Conservation (phyloP, 2,329 filamentous ascomycete genomes). For the Sarocladium kiliense region DNA sequence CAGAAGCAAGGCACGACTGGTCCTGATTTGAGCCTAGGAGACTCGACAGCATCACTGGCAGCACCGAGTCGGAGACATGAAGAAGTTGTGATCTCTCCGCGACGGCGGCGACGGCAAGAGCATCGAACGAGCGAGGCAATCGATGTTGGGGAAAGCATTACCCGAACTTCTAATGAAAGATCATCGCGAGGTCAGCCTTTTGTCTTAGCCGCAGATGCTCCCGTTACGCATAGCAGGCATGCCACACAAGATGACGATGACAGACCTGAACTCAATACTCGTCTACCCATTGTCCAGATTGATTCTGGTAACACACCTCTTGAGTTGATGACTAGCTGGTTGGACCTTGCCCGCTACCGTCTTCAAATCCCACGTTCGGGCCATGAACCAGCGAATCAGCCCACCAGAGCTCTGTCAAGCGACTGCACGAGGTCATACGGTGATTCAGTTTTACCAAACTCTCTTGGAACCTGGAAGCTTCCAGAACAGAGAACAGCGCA, state of each 20-base stretch:
- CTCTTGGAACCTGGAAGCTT: background rate
- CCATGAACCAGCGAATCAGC: background rate
- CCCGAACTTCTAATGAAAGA: too few relatives aligned
- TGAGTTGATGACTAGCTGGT: background rate
- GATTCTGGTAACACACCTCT: background rate
- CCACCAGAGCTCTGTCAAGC: background rate
- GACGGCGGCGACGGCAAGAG: background rate
- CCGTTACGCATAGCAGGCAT: background rate
- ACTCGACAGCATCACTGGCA: background rate
- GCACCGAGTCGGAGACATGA: too few relatives aligned
- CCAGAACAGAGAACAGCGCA: background rate
- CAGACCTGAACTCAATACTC: background rate
- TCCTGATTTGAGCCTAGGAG: background rate
- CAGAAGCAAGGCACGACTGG: too few relatives aligned
- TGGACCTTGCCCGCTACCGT: background rate
- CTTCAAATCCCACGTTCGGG: background rate
- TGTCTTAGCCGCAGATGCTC: background rate
- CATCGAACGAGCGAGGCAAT: too few relatives aligned
- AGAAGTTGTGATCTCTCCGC: too few relatives aligned
- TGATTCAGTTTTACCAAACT: background rate
- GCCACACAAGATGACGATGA: background rate
- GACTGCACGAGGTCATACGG: background rate
- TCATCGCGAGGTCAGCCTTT: too few relatives aligned
- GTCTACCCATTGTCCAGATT: background rate
- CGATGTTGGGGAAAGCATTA: too few relatives aligned